Evolutionary conservation across 75 land plant species (phyloP).

Genomic region (Cupressus sempervirens): DNA sequence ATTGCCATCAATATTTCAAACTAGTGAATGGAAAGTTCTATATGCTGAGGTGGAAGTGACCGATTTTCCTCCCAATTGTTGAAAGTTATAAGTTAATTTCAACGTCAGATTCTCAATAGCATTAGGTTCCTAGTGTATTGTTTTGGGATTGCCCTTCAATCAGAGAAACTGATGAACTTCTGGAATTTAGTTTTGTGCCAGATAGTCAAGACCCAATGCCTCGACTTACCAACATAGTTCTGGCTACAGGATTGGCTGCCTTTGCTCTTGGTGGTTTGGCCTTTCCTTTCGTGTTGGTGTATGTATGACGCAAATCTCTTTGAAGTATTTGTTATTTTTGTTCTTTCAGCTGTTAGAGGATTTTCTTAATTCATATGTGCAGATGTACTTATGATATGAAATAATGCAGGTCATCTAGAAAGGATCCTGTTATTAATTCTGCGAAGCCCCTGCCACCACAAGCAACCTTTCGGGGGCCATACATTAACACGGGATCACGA

Average conservation of each 20-base stretch:
- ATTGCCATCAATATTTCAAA: not conserved
- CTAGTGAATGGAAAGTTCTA: not conserved
- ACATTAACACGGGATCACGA: slow-evolving; percentile 93
- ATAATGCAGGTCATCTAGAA: slow-evolving; percentile 40
- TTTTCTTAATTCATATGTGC: not conserved
- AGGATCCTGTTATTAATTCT: slow-evolving; percentile 73
- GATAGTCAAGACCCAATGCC: slow-evolving; percentile 23
- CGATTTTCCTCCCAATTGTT: not conserved
- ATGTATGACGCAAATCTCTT: slow-evolving; percentile 36
- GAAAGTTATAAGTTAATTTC: not conserved
- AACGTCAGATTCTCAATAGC: not conserved
- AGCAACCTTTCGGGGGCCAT: slow-evolving; percentile 93
- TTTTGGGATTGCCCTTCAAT: not conserved
- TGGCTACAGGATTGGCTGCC: slow-evolving; percentile 69
- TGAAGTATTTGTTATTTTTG: not conserved
- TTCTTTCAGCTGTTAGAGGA: not conserved
- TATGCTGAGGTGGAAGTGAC: not conserved
- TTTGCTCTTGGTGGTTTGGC: slow-evolving; percentile 90
- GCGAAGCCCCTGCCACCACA: slow-evolving; percentile 86
- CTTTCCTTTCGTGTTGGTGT: slow-evolving; percentile 82
- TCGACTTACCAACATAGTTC: slow-evolving; percentile 40
- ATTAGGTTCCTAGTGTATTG: not conserved
- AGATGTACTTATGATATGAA: not conserved
- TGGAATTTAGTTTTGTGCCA: not conserved
- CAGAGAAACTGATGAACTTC: not conserved